phyloP scores from a whole-genome alignment of 768 basidiomycete species.

The Tephrocybe sp. region DNA sequence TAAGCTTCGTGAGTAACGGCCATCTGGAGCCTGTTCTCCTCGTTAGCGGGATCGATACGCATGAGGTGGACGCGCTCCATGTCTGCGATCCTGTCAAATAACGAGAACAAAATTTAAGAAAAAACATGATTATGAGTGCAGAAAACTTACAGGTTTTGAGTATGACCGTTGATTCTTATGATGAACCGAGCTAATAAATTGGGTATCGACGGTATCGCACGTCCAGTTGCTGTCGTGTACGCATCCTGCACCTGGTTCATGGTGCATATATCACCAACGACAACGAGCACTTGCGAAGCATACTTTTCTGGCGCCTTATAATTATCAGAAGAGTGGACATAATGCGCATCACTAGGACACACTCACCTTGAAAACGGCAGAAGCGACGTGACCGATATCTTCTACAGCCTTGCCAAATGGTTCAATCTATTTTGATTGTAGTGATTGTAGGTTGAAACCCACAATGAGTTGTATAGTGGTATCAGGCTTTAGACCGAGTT shows the following conservation, averaged over 20 bases:
- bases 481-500: slow-evolving; percentile 29
- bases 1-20: slow-evolving; percentile 20
- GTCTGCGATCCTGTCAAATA: slow-evolving; percentile 22
- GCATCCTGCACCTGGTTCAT: slow-evolving; percentile 25
- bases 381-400: slow-evolving; percentile 36
- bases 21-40: slow-evolving; percentile 23
- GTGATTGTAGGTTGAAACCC: slow-evolving; percentile 11
- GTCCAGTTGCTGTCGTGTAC: slow-evolving; percentile 27
- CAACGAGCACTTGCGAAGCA: slow-evolving; percentile 22
- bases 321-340: not conserved
- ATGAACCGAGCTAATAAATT: slow-evolving; percentile 24
- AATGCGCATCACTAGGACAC: not conserved
- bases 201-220: slow-evolving; percentile 27
- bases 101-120: too few species aligned
- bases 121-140: not conserved
- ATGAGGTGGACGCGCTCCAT: slow-evolving; percentile 26
- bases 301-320: slow-evolving; percentile 27
- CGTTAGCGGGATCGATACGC: slow-evolving; percentile 13
- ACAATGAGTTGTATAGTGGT: slow-evolving; percentile 36
- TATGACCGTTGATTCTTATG: slow-evolving; percentile 28
- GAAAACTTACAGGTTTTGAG: slow-evolving; percentile 28
- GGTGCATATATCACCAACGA: slow-evolving; percentile 30
- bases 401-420: slow-evolving; percentile 27
- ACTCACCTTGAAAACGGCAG: slow-evolving; percentile 29
- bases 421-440: not conserved